phyloP scores from a whole-genome alignment of 257 asterid genomes.

The Lithospermum erythrorhizon region DNA sequence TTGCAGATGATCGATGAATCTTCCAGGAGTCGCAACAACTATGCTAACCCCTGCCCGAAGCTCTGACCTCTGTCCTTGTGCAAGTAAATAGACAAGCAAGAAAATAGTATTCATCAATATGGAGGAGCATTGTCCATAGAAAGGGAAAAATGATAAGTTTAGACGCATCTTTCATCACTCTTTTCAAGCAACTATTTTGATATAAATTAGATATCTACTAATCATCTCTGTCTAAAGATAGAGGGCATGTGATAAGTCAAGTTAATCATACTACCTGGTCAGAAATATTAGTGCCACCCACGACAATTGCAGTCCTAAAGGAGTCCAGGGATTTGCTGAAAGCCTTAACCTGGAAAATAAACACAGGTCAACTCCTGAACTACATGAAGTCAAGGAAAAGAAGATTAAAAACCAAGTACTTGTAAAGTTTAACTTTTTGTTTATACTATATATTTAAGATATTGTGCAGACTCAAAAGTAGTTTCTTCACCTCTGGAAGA shows the following conservation, averaged over 20 bases:
- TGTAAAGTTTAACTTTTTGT: no score
- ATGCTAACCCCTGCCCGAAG: constrained; percentile 70
- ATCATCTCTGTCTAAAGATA: not conserved
- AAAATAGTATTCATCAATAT: not conserved
- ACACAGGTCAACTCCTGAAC: constrained; percentile 1
- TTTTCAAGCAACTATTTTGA: not conserved
- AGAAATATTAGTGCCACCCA: constrained; percentile 80
- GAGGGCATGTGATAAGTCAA: not conserved
- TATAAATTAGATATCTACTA: not conserved
- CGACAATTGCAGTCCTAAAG: constrained; percentile 71
- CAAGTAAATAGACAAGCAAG: constrained; percentile 12
- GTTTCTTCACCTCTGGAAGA: no score
- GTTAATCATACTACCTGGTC: constrained; percentile 46
- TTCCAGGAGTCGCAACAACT: constrained; percentile 94
- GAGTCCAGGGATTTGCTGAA: constrained; percentile 69
- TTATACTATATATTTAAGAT: no score
- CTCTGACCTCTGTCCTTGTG: constrained; percentile 60
- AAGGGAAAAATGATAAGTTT: constrained; percentile 14
- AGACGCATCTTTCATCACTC: no score
- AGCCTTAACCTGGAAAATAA: constrained; percentile 67
- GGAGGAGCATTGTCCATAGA: not conserved
- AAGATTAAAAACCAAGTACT: not conserved
- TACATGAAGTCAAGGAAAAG: not conserved
- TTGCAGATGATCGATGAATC: constrained; percentile 79
- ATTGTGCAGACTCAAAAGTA: no score